These are phyloP conservation scores for Pythium grandisporangium DNA, from an alignment of 352 stramenopile genomes.

Conservation along the genomic window DNA sequence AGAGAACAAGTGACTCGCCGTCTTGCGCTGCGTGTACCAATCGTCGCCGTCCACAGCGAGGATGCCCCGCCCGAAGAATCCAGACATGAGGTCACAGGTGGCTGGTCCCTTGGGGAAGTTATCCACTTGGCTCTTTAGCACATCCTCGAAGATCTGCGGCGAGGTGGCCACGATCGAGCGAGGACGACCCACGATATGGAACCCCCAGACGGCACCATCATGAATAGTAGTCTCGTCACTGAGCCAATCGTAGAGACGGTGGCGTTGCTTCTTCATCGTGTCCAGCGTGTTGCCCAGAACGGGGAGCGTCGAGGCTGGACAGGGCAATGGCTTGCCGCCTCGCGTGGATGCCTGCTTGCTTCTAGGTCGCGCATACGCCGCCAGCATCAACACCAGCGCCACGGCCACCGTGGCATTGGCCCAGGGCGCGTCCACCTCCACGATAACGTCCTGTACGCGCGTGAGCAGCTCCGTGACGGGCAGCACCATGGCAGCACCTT, in stretches of 20 bases:
- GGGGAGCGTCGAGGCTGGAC: slow-evolving; percentile 28
- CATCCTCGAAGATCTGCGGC: slow-evolving; percentile 18
- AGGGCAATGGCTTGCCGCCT: too few species aligned
- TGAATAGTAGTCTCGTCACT: slow-evolving; percentile 29
- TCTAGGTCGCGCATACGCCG: too few species aligned
- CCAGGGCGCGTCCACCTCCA: too few species aligned
- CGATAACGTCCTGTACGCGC: too few species aligned
- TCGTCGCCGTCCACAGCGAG: slow-evolving; percentile 17
- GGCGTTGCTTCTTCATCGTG: slow-evolving; percentile 24
- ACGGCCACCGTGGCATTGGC: too few species aligned
- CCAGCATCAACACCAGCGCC: too few species aligned
- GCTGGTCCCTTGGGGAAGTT: slow-evolving; percentile 21
- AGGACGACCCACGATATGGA: slow-evolving; percentile 9
- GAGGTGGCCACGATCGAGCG: slow-evolving; percentile 13
- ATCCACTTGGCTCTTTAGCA: slow-evolving; percentile 26
- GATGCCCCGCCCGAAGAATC: slow-evolving; percentile 15
- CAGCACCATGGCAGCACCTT: too few species aligned
- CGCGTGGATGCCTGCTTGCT: too few species aligned
- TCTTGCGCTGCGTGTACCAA: slow-evolving; percentile 24
- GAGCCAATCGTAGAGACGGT: slow-evolving; percentile 51
- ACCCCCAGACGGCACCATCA: slow-evolving; percentile 21
- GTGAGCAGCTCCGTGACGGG: too few species aligned
- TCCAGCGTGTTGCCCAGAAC: slow-evolving; percentile 51
- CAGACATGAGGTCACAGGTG: slow-evolving; percentile 11
- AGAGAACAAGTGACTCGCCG: slow-evolving; percentile 20